These are phyloP conservation scores for Pseudoscleropodium purum DNA, from an alignment of 225 moss, liverwort and hornwort genomes.

Conservation along the genomic window DNA sequence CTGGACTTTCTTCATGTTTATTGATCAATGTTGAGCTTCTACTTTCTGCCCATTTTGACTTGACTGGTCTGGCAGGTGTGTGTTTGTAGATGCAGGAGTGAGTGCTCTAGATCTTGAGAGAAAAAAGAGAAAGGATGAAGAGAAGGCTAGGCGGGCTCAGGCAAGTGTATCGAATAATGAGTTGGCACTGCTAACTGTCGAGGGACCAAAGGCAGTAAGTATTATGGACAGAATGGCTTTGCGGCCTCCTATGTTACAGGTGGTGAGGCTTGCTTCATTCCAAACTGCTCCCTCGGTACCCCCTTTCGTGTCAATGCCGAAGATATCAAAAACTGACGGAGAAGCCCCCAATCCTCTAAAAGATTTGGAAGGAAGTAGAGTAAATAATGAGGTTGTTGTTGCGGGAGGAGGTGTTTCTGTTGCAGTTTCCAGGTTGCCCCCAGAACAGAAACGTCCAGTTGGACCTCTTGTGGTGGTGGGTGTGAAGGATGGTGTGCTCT, in stretches of 20 bases:
- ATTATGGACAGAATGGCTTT: constrained; percentile 59
- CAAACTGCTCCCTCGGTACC: constrained; percentile 86
- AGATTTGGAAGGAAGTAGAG: constrained; percentile 67
- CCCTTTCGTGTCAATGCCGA: constrained; percentile 68
- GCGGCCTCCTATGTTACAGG: constrained; percentile 98
- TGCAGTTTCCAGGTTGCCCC: constrained; percentile 85
- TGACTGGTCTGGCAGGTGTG: constrained; percentile 50
- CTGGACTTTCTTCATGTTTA: neutral
- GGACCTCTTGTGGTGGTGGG: constrained; percentile 91
- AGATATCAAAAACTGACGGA: constrained; percentile 72
- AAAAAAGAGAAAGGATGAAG: constrained; percentile 82
- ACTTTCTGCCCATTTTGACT: neutral
- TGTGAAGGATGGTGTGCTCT: constrained; percentile 94
- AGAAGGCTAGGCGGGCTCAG: constrained; percentile 62
- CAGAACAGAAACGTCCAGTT: constrained; percentile 92
- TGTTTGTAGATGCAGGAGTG: constrained; percentile 98
- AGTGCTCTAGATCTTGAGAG: constrained; percentile 89
- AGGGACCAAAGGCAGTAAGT: constrained; percentile 51
- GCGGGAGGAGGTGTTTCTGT: constrained; percentile 95
- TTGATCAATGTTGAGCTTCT: neutral
- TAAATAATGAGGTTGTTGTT: constrained; percentile 69
- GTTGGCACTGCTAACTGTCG: constrained; percentile 76
- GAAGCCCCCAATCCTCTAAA: constrained; percentile 55
- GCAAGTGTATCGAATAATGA: constrained; percentile 72
- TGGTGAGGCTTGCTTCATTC: constrained; percentile 94